Evolutionary conservation across 192 early-diverging fungal genomes (phyloP).

Genomic region (Rhizoclosmatium sp.): DNA sequence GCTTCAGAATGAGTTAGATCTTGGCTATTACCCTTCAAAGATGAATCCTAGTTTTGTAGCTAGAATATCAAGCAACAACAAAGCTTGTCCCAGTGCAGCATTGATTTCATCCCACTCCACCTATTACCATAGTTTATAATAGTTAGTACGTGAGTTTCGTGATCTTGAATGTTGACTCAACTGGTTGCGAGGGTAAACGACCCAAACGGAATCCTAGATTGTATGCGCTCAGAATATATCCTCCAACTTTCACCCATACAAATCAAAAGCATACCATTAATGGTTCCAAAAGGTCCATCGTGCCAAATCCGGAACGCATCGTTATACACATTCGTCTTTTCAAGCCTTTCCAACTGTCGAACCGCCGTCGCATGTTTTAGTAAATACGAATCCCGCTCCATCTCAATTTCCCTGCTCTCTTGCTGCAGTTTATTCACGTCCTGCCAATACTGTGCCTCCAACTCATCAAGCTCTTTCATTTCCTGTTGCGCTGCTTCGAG

Average conservation of each 20-base stretch:
- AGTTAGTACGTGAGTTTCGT: neutral
- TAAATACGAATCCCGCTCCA: slow-evolving; percentile 82
- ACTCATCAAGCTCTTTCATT: slow-evolving; percentile 62
- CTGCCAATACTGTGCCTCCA: slow-evolving; percentile 65
- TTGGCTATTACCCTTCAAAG: slow-evolving; percentile 69
- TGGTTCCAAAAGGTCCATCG: slow-evolving; percentile 87
- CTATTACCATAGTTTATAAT: slow-evolving; percentile 31
- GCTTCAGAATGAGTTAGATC: neutral
- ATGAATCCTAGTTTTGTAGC: slow-evolving; percentile 84
- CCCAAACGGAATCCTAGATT: slow-evolving; percentile 77
- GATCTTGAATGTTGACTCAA: slow-evolving; percentile 24
- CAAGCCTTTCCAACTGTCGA: slow-evolving; percentile 79
- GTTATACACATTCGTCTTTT: slow-evolving; percentile 94
- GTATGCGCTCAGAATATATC: neutral
- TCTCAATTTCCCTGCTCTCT: slow-evolving; percentile 68
- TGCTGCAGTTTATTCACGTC: slow-evolving; percentile 77
- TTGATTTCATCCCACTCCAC: slow-evolving; percentile 98
- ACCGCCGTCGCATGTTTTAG: slow-evolving; percentile 79
- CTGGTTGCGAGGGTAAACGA: slow-evolving; percentile 74
- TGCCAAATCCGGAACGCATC: slow-evolving; percentile 92
- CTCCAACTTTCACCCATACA: too few relatives aligned
- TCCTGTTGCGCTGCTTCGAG: slow-evolving; percentile 43
- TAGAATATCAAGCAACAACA: slow-evolving; percentile 86
- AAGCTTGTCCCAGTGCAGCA: slow-evolving; percentile 91
- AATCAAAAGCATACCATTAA: slow-evolving; percentile 66